Evolutionary conservation across 257 asterid genomes (phyloP).

Genomic region (Solanum neorickii): DNA sequence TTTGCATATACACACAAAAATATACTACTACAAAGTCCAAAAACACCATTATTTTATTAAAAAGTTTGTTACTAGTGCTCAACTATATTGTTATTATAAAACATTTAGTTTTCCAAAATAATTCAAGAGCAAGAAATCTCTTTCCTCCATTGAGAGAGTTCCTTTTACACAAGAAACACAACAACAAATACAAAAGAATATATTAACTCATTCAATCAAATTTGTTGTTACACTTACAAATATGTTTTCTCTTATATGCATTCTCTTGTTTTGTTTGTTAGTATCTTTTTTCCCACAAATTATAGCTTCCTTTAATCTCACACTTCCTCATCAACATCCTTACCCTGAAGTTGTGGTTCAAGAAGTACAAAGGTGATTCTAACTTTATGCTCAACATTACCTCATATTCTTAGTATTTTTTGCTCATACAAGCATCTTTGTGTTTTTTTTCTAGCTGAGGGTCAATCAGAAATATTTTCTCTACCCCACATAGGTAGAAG

Average conservation of each 20-base stretch:
- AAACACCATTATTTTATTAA: conserved; percentile 7
- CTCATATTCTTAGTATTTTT: background rate
- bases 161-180: conserved; percentile 21
- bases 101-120: conserved; percentile 8
- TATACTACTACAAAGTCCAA: conserved; percentile 11
- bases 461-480: background rate
- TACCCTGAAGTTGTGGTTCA: conserved; percentile 75
- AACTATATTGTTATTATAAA: conserved; percentile 13
- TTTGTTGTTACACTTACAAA: conserved; percentile 8
- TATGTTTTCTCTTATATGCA: conserved; percentile 40
- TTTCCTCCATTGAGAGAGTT: conserved; percentile 20
- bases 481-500: background rate
- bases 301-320: conserved; percentile 43
- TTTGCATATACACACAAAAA: conserved; percentile 2
- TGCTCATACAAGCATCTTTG: background rate
- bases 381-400: background rate
- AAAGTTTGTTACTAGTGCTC: background rate
- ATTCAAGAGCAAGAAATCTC: conserved; percentile 28
- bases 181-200: background rate
- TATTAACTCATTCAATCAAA: conserved; percentile 7
- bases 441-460: fast-evolving
- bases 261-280: conserved; percentile 36
- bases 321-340: conserved; percentile 88
- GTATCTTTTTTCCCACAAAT: background rate
- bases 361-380: conserved; percentile 53